Evolutionary conservation across 2,329 filamentous ascomycete genomes (phyloP), one percentile per base, ranked within the genome.

Genomic region (Amauroascus niger): DNA sequence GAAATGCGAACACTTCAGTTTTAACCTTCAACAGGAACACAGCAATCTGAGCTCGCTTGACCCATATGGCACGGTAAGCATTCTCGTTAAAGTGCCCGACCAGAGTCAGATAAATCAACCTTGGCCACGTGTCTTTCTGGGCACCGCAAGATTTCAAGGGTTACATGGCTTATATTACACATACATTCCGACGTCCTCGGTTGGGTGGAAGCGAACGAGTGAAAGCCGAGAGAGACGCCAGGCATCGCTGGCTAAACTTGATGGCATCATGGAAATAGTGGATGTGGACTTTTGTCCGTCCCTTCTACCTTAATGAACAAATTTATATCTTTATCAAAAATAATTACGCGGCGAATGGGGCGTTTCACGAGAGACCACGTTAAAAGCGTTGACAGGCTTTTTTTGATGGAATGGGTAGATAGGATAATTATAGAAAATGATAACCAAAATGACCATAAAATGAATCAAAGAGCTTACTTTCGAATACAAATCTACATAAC

Each of bases 11-110:
- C 6, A 7, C 1, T 16, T 39, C 33, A 9, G 6, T 39, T 22
- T 20, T 39, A 8, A 49, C 33, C 33, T 49, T 37, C 46, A 49
- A 49, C 46, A 49, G 33, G 46, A 49, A 30, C 32, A 18, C 20
- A 26, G 16, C 16, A n/a, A 8, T 49, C 22, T 28, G 33, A 49
- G 14, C 32, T 20, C 20, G 14, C 18, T 16, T 14, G 16, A 18
- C 46, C 13, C 18, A 46, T 20, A 32, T 9, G 18, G 24, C 11
- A 22, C n/a, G 26, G 11, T 13, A 11, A n/a, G 18, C 33, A n/a
- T 28, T 35, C 28, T 37, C n/a, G 13, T 49, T 48, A 28, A 14
- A 7, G 30, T 24, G 32, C 16, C n/a, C 33, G n/a, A 26, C 14
- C 16, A 28, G 32, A 26, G 18, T 20, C 22, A 18, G 32, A 49